Evolutionary conservation across 768 basidiomycete genomes (phyloP).

Genomic region (Tephrocybe sp.): DNA sequence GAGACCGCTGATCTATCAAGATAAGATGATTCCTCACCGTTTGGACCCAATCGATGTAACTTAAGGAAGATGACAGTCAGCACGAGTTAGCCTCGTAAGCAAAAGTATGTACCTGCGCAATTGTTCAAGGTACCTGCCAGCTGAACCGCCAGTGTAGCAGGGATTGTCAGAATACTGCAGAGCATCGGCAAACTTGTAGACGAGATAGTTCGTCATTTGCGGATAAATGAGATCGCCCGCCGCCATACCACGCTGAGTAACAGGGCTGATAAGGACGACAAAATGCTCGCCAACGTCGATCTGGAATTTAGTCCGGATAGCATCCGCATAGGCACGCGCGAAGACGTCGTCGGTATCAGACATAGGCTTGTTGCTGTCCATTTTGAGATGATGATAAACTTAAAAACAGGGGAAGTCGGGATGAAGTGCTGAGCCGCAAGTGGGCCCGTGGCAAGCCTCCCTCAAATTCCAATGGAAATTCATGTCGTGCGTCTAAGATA

Average conservation of each 20-base stretch:
- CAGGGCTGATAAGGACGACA: constrained; percentile 2
- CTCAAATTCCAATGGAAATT: no score
- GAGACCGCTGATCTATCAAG: background rate
- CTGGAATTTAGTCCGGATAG: constrained; percentile 1
- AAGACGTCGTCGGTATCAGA: constrained; percentile 4
- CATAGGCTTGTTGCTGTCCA: constrained; percentile 1
- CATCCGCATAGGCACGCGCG: constrained; percentile 2
- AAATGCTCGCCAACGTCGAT: constrained; percentile 3
- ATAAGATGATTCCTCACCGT: background rate
- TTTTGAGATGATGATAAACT: background rate
- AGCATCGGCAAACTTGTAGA: constrained; percentile 3
- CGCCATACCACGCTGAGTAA: constrained; percentile 1
- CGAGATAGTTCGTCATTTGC: background rate
- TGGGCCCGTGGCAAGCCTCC: no score
- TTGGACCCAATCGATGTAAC: background rate
- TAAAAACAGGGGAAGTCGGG: background rate
- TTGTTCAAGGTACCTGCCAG: background rate
- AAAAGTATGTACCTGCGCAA: constrained; percentile 3
- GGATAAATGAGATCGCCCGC: background rate
- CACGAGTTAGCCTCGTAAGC: background rate
- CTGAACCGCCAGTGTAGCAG: background rate
- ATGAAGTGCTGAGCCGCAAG: no score
- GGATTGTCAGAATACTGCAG: constrained; percentile 2
- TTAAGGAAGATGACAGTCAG: background rate
- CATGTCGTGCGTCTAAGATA: no score